Percentiles rank a stretch among this genome's conserved stretches.
phyloP scores from a whole-genome alignment of 208 protist species.

The Trypanosoma congolense region DNA sequence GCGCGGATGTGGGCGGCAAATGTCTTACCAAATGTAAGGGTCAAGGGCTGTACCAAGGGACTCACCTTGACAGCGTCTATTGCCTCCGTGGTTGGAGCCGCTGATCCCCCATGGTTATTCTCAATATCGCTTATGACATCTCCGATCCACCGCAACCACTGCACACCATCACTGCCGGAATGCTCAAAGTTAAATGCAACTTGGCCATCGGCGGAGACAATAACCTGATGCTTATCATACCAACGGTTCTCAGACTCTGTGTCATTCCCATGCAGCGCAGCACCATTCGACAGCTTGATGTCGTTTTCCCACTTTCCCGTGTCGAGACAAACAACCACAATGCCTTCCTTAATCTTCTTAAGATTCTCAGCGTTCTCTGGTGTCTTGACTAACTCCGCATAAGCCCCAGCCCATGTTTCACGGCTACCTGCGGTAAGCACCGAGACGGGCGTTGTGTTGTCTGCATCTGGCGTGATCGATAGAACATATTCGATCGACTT shows the following conservation, averaged over 20 bases:
- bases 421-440: slow-evolving; percentile 80
- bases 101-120: slow-evolving; percentile 5
- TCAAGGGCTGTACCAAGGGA: slow-evolving; percentile 47
- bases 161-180: slow-evolving; percentile 62
- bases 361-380: slow-evolving; percentile 71
- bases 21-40: slow-evolving; percentile 77
- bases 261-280: slow-evolving; percentile 61
- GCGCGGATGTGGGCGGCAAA: slow-evolving; percentile 75
- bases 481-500: slow-evolving; percentile 72
- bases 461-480: slow-evolving; percentile 64
- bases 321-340: slow-evolving; percentile 79
- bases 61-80: slow-evolving; percentile 29
- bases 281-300: slow-evolving; percentile 33
- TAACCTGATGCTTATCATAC: slow-evolving; percentile 92
- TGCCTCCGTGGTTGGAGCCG: slow-evolving; percentile 17
- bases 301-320: slow-evolving; percentile 41
- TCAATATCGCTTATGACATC: slow-evolving; percentile 43
- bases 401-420: slow-evolving; percentile 67
- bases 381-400: slow-evolving; percentile 70
- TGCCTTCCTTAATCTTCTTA: slow-evolving; percentile 60
- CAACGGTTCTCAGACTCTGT: slow-evolving; percentile 88
- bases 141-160: slow-evolving; percentile 81
- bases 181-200: slow-evolving; percentile 88
- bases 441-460: slow-evolving; percentile 78
- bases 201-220: slow-evolving; percentile 79